These are phyloP conservation scores for Triticum monococcum DNA, from an alignment of 176 grass and related monocot species.

Conservation along the genomic window DNA sequence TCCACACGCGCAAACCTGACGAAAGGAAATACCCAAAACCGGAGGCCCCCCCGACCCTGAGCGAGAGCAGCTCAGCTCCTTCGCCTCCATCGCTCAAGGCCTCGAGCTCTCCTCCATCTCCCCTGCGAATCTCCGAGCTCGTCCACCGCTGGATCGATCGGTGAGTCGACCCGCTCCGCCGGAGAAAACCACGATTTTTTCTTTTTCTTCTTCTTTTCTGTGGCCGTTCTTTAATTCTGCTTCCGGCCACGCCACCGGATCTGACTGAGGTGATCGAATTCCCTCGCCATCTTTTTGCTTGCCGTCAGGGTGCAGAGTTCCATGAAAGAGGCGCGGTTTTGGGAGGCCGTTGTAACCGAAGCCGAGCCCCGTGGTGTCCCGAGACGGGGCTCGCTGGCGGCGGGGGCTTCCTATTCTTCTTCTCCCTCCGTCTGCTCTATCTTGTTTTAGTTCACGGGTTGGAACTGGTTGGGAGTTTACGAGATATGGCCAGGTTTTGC, in stretches of 20 bases:
- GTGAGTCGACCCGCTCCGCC: neutral
- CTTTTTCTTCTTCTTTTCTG: neutral
- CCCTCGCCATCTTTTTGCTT: neutral
- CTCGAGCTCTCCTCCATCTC: neutral
- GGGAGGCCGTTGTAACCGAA: slow-evolving; percentile 14
- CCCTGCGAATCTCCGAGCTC: neutral
- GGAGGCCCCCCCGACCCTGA: neutral
- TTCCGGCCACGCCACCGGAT: slow-evolving; percentile 24
- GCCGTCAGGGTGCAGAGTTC: slow-evolving; percentile 22
- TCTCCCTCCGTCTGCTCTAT: neutral
- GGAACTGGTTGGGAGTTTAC: neutral
- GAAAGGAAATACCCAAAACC: neutral
- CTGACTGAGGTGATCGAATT: slow-evolving; percentile 31
- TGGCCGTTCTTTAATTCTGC: slow-evolving; percentile 5
- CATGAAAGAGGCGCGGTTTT: slow-evolving; percentile 41
- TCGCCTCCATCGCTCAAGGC: slow-evolving; percentile 15
- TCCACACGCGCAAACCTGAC: slow-evolving; percentile 45
- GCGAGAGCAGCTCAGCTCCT: slow-evolving; percentile 9
- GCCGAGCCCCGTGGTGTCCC: slow-evolving; percentile 1
- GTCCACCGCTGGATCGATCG: slow-evolving; percentile 5
- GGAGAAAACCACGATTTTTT: neutral
- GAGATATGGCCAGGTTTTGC: slow-evolving; percentile 38
- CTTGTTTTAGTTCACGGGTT: neutral
- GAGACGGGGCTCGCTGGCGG: slow-evolving; percentile 11
- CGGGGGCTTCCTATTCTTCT: neutral